phyloP scores from a whole-genome alignment of 768 basidiomycete genomes.

The Sporobolomyces pararoseus region DNA sequence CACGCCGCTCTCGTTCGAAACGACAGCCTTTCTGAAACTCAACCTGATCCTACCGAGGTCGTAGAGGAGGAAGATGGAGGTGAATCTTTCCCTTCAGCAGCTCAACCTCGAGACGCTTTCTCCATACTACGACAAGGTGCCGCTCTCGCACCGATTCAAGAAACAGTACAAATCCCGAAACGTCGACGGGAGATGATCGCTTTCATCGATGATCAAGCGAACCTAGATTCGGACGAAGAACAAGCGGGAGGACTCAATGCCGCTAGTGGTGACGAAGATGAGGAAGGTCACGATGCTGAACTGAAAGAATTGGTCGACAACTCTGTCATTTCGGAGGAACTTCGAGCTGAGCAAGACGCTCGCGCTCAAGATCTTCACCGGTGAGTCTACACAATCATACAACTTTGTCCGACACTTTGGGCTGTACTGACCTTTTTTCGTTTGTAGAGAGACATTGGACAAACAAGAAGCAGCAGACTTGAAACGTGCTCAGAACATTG shows the following conservation, averaged over 20 bases:
- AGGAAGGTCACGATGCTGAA: constrained; percentile 32
- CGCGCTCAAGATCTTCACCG: constrained; percentile 4
- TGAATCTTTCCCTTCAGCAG: constrained; percentile 14
- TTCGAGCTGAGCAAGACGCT: constrained; percentile 19
- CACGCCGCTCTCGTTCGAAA: constrained; percentile 1
- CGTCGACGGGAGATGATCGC: not conserved
- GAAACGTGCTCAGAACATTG: constrained; percentile 25
- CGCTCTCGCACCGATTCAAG: not conserved
- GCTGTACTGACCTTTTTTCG: not conserved
- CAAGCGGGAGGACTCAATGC: constrained; percentile 16
- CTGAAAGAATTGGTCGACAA: constrained; percentile 37
- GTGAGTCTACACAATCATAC: not conserved
- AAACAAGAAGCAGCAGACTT: constrained; percentile 21
- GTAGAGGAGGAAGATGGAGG: constrained; percentile 18
- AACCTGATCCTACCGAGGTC: constrained; percentile 5
- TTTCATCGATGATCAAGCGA: constrained; percentile 30
- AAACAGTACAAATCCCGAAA: not conserved
- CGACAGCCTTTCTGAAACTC: constrained; percentile 8
- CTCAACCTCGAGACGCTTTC: constrained; percentile 31
- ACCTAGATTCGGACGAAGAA: constrained; percentile 34
- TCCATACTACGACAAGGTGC: constrained; percentile 15
- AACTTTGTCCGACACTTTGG: too few species aligned
- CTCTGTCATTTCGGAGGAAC: constrained; percentile 19
- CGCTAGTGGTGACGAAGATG: constrained; percentile 28
- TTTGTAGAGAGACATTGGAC: constrained; percentile 15